Conservation (phyloP, 2,329 filamentous ascomycete species). For the Neophaeococcomyces aloes region DNA sequence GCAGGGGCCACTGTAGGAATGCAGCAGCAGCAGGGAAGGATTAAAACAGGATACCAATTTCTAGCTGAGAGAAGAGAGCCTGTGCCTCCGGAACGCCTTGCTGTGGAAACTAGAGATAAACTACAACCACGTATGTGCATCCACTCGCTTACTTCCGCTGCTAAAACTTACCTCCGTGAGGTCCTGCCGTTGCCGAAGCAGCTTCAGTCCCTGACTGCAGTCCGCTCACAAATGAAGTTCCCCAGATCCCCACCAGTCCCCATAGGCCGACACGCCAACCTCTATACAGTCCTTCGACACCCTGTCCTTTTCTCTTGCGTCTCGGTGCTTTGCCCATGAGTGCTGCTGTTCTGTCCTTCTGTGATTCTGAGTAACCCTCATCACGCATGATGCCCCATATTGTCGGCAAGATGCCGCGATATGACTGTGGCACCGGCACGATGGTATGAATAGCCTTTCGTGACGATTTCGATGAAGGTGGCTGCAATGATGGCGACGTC, state of each 20-base stretch:
- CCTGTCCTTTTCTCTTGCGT: conserved; percentile 43
- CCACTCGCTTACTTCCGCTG: too few relatives aligned
- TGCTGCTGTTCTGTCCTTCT: conserved; percentile 32
- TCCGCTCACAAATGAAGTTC: conserved; percentile 35
- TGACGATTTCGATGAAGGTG: conserved; percentile 33
- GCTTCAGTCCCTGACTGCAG: conserved; percentile 17
- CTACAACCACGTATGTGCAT: too few relatives aligned
- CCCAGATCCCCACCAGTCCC: conserved; percentile 47
- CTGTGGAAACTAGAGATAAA: too few relatives aligned
- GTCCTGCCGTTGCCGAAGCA: conserved; percentile 10
- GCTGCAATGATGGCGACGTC: conserved; percentile 33
- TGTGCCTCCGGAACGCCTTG: too few relatives aligned
- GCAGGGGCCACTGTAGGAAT: too few relatives aligned
- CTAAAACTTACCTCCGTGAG: conserved; percentile 22
- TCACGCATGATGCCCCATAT: conserved; percentile 79
- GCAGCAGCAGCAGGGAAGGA: too few relatives aligned
- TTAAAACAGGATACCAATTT: too few relatives aligned
- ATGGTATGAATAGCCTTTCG: conserved; percentile 54
- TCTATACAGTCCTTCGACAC: conserved; percentile 45
- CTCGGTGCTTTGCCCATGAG: conserved; percentile 30
- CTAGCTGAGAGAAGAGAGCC: too few relatives aligned
- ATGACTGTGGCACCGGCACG: conserved; percentile 63
- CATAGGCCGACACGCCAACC: conserved; percentile 49
- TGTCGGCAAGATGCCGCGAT: conserved; percentile 78
- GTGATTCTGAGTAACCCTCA: conserved; percentile 53